Evolutionary conservation across 2,329 filamentous ascomycete species (phyloP).

Genomic region (Cercospora beticola): DNA sequence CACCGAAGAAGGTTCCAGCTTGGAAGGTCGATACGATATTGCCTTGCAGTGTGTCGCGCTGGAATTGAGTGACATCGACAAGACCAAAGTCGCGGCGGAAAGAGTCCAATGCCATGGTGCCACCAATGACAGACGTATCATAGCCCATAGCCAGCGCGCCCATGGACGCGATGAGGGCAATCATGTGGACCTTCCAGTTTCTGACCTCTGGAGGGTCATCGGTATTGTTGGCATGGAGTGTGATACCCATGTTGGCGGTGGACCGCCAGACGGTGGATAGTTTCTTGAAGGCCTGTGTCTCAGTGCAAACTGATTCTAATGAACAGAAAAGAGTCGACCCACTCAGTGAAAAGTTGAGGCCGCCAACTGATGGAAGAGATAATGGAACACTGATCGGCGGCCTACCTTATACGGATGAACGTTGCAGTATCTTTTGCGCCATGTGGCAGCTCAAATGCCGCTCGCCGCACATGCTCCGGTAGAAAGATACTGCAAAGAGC

Average conservation of each 20-base stretch:
- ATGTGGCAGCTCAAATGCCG: constrained; percentile 5
- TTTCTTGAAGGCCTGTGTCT: background rate
- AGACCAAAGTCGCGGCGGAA: constrained; percentile 42
- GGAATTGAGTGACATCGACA: constrained; percentile 36
- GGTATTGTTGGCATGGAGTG: constrained; percentile 20
- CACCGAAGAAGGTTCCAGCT: constrained; percentile 42
- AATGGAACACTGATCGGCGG: background rate
- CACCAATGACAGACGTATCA: constrained; percentile 41
- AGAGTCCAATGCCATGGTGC: constrained; percentile 43
- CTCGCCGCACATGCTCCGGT: constrained; percentile 10
- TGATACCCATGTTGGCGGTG: constrained; percentile 16
- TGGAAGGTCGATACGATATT: constrained; percentile 44
- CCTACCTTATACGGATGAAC: constrained; percentile 13
- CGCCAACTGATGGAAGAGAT: constrained; percentile 9
- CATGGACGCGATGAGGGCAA: constrained; percentile 58
- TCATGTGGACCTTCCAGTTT: constrained; percentile 64
- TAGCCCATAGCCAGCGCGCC: constrained; percentile 40
- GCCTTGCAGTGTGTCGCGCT: constrained; percentile 44
- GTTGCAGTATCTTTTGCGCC: constrained; percentile 2
- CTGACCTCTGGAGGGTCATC: constrained; percentile 63
- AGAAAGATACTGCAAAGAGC: constrained; percentile 2
- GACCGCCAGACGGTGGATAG: background rate
- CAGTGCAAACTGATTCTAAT: background rate
- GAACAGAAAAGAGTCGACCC: background rate
- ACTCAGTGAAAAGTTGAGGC: constrained; percentile 9